These are phyloP conservation scores for Lepiota brunneoincarnata DNA, from an alignment of 768 basidiomycete genomes.

Conservation along the genomic window DNA sequence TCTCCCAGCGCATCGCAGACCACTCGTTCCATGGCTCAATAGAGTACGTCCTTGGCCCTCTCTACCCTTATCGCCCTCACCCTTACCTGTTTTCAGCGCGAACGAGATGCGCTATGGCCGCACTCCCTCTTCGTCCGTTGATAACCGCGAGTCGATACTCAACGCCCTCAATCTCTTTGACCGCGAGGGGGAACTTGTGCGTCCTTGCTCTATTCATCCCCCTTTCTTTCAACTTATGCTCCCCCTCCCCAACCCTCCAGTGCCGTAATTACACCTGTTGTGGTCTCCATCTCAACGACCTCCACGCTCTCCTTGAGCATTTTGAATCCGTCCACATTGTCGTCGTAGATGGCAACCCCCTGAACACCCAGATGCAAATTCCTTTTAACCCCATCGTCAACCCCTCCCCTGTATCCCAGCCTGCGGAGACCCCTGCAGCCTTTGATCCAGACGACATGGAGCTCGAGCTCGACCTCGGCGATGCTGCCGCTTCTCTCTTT, in stretches of 20 bases:
- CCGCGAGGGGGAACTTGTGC: slow-evolving; percentile 70
- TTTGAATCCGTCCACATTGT: slow-evolving; percentile 90
- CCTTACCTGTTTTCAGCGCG: slow-evolving; percentile 16
- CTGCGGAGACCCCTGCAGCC: background rate
- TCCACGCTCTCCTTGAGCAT: slow-evolving; percentile 76
- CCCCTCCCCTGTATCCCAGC: slow-evolving; percentile 31
- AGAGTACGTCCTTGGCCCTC: slow-evolving; percentile 50
- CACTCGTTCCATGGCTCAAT: slow-evolving; percentile 58
- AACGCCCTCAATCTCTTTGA: slow-evolving; percentile 68
- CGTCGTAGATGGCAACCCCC: slow-evolving; percentile 44
- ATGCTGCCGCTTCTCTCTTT: slow-evolving; percentile 10
- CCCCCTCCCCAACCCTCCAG: slow-evolving; percentile 26
- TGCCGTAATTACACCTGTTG: slow-evolving; percentile 92
- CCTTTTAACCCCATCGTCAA: slow-evolving; percentile 43
- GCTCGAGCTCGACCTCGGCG: slow-evolving; percentile 61
- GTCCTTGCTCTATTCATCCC: slow-evolving; percentile 21
- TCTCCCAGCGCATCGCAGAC: slow-evolving; percentile 63
- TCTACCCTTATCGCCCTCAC: background rate
- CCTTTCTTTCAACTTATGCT: background rate
- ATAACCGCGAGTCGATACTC: slow-evolving; percentile 51
- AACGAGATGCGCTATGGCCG: slow-evolving; percentile 34
- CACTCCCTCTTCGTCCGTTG: slow-evolving; percentile 49
- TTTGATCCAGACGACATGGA: slow-evolving; percentile 86
- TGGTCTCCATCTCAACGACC: slow-evolving; percentile 60
- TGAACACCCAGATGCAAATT: slow-evolving; percentile 35